Evolutionary conservation across 192 early-diverging fungal species (phyloP).

Genomic region (Allomyces macrogynus): DNA sequence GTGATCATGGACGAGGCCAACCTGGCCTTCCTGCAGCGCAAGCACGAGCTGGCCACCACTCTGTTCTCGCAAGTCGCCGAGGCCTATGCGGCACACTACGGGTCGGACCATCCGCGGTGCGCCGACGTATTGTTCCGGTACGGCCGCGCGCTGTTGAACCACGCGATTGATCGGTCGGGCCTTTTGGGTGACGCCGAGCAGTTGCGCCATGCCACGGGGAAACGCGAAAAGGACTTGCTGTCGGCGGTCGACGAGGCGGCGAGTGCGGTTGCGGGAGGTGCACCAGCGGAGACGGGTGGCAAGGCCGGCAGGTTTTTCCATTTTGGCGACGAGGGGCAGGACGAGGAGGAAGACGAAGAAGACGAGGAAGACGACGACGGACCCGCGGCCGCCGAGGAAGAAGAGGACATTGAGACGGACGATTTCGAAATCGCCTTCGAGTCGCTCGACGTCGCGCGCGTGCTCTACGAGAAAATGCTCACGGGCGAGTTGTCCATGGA

Average conservation of each 20-base stretch:
- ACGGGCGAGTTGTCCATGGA: neutral
- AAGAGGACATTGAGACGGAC: slow-evolving; percentile 4
- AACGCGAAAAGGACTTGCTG: neutral
- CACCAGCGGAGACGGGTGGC: neutral
- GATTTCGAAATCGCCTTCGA: slow-evolving; percentile 19
- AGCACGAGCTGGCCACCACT: neutral
- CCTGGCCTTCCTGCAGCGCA: neutral
- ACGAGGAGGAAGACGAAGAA: neutral
- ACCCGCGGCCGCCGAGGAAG: slow-evolving; percentile 8
- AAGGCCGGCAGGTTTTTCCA: neutral
- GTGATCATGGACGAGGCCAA: neutral
- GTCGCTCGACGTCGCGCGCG: slow-evolving; percentile 17
- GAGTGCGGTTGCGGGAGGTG: slow-evolving; percentile 2
- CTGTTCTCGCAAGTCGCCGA: neutral
- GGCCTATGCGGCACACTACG: neutral
- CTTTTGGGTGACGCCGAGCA: slow-evolving; percentile 5
- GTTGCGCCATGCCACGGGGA: neutral
- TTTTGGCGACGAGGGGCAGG: slow-evolving; percentile 1
- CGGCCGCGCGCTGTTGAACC: slow-evolving; percentile 8
- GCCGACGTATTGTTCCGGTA: slow-evolving; percentile 11
- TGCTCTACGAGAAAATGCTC: slow-evolving; percentile 12
- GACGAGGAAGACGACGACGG: slow-evolving; percentile 2
- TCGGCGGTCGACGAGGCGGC: neutral
- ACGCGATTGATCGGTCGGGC: slow-evolving; percentile 7
- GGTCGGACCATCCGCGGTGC: slow-evolving; percentile 3